Percentiles rank a stretch among this genome's conserved stretches.
Evolutionary conservation across 108 stramenopile species (phyloP).

Genomic region (Cyclotella kingstonii): DNA sequence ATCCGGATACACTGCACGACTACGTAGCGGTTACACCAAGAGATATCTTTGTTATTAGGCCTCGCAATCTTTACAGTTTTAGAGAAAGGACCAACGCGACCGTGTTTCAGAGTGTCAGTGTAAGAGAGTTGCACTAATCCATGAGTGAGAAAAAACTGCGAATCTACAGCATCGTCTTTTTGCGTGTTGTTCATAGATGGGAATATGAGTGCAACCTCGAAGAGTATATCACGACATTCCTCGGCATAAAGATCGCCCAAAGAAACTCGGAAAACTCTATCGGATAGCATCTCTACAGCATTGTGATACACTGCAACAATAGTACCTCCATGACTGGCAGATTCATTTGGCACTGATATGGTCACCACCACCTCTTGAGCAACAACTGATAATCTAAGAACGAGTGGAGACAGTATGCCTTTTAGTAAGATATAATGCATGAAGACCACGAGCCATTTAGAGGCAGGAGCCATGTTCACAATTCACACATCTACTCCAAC

Average conservation of each 20-base stretch:
- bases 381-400: constrained; percentile 41
- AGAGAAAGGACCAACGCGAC: constrained; percentile 25
- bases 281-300: constrained; percentile 14
- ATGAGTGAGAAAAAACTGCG: constrained; percentile 5
- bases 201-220: constrained; percentile 25
- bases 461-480: neutral
- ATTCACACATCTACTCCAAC: neutral
- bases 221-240: constrained; percentile 35
- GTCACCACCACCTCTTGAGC: constrained; percentile 54
- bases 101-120: constrained; percentile 29
- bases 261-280: constrained; percentile 38
- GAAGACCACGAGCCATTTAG: neutral
- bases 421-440: no score
- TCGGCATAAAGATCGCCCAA: constrained; percentile 63
- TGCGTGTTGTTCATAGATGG: constrained; percentile 6
- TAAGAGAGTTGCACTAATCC: constrained; percentile 33
- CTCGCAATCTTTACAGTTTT: constrained; percentile 19
- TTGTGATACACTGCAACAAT: constrained; percentile 54
- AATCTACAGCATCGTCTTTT: neutral
- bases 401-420: neutral
- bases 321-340: constrained; percentile 24
- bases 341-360: constrained; percentile 32
- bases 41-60: constrained; percentile 19
- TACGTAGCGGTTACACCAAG: constrained; percentile 36
- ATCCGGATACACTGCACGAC: constrained; percentile 43